These are phyloP conservation scores for Exutisphaerella laricina DNA, from an alignment of 2,329 filamentous ascomycete species.

Conservation along the genomic window DNA sequence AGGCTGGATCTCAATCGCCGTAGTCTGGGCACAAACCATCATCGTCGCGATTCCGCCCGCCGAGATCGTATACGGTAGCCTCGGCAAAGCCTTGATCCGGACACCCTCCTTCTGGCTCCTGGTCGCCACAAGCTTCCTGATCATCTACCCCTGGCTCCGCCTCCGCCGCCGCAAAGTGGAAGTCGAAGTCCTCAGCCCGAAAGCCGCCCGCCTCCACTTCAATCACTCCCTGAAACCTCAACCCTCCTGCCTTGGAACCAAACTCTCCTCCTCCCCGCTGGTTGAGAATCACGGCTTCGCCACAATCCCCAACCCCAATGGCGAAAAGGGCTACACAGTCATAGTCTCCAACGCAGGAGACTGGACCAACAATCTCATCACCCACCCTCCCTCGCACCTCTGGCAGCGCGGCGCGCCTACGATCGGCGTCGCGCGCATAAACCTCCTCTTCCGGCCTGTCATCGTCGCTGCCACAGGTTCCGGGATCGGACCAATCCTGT, in stretches of 20 bases:
- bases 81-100: conserved; percentile 39
- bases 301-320: conserved; percentile 57
- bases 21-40: conserved; percentile 62
- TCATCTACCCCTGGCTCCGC: conserved; percentile 67
- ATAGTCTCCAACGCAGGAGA: conserved; percentile 69
- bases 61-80: conserved; percentile 1
- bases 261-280: conserved; percentile 23
- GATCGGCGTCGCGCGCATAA: conserved; percentile 62
- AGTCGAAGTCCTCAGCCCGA: conserved; percentile 62
- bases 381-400: conserved; percentile 54
- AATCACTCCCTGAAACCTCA: conserved; percentile 55
- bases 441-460: conserved; percentile 59
- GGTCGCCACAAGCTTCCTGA: conserved; percentile 55
- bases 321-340: conserved; percentile 56
- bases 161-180: conserved; percentile 63
- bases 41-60: conserved; percentile 34
- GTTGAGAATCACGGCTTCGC: conserved; percentile 73
- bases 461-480: conserved; percentile 67
- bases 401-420: conserved; percentile 65
- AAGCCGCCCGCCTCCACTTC: conserved; percentile 68
- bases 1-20: conserved; percentile 61
- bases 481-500: conserved; percentile 65
- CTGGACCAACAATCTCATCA: conserved; percentile 64
- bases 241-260: conserved; percentile 38
- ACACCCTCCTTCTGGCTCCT: conserved; percentile 64